Percentiles rank a stretch among this genome's conserved stretches.
Evolutionary conservation across 2,329 filamentous ascomycete genomes (phyloP).

Genomic region (Chaetomium sp.): DNA sequence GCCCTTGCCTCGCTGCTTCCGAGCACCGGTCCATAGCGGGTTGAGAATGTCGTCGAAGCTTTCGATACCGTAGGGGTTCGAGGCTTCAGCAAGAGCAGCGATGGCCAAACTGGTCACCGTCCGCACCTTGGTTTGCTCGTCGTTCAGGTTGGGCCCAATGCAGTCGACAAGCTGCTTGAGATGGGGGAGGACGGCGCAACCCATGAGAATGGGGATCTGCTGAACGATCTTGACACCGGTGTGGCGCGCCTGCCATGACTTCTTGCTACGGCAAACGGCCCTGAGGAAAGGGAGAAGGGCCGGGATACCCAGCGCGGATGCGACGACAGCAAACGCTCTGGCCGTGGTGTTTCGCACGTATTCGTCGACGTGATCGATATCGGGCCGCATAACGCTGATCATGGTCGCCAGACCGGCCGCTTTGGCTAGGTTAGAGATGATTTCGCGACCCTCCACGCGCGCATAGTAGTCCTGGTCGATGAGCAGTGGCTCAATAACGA

Average conservation of each 20-base stretch:
- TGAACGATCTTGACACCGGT: slow-evolving; percentile 99
- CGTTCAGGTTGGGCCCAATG: slow-evolving; percentile 90
- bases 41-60: slow-evolving; percentile 98
- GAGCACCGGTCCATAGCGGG: slow-evolving; percentile 90
- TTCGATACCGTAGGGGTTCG: slow-evolving; percentile 97
- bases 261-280: slow-evolving; percentile 95
- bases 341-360: slow-evolving; percentile 98
- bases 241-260: slow-evolving; percentile 96
- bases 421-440: slow-evolving; percentile 96
- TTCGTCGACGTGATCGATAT: slow-evolving; percentile 97
- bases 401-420: slow-evolving; percentile 95
- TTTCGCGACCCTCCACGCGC: slow-evolving; percentile 94
- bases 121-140: slow-evolving; percentile 95
- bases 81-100: slow-evolving; percentile 88
- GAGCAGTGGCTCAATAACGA: slow-evolving; percentile 97
- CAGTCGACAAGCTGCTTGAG: slow-evolving; percentile 94
- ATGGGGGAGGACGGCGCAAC: slow-evolving; percentile 90
- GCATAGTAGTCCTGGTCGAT: slow-evolving; percentile 99
- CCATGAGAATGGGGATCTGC: slow-evolving; percentile 98
- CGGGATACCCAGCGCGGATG: slow-evolving; percentile 90
- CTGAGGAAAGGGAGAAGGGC: slow-evolving; percentile 90
- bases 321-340: slow-evolving; percentile 92
- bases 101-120: slow-evolving; percentile 95
- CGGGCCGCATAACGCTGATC: slow-evolving; percentile 98
- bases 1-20: slow-evolving; percentile 94